Evolutionary conservation across 768 basidiomycete genomes (phyloP), one percentile per base, ranked within the genome.

Genomic region (Mycena rosella): DNA sequence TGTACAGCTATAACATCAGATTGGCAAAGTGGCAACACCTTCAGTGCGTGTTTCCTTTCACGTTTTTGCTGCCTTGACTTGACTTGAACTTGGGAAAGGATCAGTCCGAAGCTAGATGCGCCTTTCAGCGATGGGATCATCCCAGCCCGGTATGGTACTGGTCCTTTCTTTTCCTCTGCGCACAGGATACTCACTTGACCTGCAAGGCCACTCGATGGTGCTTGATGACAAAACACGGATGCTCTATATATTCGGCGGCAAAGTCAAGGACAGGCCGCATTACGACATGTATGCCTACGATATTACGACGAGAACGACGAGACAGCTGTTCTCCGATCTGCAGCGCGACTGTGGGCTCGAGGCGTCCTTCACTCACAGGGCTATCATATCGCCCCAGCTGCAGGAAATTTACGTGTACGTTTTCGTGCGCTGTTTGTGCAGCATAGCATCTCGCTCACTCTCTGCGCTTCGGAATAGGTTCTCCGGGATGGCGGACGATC

Each of bases 251-350:
- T 91, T 94, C 69, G 92, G 88, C 14, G 93, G 94, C 1, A 89
- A 92, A 75, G 83, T 86, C 20, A 88, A 89, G 29, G 87, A 91
- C 26, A 86, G 82, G 0, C 89, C 88, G 67, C 83, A 92, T 11
- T 86, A 89, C 3, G 93, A 94, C 76, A 92, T 94, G 92, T 91
- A 90, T 58, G 82, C 88, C 1, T 92, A 89, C 77, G 86, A 93
- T 63, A 85, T 91, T 68, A 78, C 80, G 48, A 87, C 85, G 4
- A 86, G 86, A 72, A 85, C 84, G 3, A 83, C 86, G 29, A 85
- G 86, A 2, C 88, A 93, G 73, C 73, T 93, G 5, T 92, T 86
- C 73, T 80, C 86, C 48, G 88, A 92, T 73, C 89, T 91, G 76
- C 84, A 86, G 3, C 64, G 82, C 18, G 78, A 82, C 11, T 90